Conservation (phyloP, 1,284 basidiomycete species). For the Pseudozyma sp. region DNA sequence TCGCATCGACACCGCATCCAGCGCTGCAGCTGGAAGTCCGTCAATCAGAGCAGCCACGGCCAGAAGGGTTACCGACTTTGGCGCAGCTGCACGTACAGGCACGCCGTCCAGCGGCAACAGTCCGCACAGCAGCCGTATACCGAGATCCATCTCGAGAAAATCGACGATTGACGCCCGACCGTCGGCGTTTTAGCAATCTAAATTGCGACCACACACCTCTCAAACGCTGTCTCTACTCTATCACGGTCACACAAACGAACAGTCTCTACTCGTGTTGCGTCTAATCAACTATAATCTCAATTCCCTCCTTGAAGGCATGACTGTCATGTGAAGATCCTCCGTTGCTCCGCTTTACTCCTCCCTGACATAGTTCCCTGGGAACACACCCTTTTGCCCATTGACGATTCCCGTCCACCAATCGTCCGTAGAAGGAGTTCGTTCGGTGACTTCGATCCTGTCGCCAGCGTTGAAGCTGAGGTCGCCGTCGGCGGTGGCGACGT, state of each 20-base stretch:
- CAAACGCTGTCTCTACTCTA: no score
- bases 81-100: neutral
- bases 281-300: no score
- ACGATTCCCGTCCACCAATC: constrained; percentile 98
- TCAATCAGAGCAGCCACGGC: constrained; percentile 5
- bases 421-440: constrained; percentile 83
- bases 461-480: constrained; percentile 91
- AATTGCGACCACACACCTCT: neutral
- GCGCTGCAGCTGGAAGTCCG: neutral
- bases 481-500: constrained; percentile 80
- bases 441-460: constrained; percentile 92
- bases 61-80: constrained; percentile 27
- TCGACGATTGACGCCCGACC: constrained; percentile 8
- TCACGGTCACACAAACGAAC: neutral
- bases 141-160: constrained; percentile 21
- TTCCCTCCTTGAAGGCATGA: no score
- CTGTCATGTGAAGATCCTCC: no score
- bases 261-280: neutral
- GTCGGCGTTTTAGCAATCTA: constrained; percentile 1
- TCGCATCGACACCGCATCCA: neutral
- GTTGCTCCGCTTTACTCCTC: constrained; percentile 27
- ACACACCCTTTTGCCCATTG: constrained; percentile 87
- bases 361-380: constrained; percentile 77
- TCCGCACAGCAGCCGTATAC: constrained; percentile 25
- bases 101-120: neutral